Evolutionary conservation across 371 early-diverging fungal species (phyloP).

Genomic region (Catenaria anguillulae): DNA sequence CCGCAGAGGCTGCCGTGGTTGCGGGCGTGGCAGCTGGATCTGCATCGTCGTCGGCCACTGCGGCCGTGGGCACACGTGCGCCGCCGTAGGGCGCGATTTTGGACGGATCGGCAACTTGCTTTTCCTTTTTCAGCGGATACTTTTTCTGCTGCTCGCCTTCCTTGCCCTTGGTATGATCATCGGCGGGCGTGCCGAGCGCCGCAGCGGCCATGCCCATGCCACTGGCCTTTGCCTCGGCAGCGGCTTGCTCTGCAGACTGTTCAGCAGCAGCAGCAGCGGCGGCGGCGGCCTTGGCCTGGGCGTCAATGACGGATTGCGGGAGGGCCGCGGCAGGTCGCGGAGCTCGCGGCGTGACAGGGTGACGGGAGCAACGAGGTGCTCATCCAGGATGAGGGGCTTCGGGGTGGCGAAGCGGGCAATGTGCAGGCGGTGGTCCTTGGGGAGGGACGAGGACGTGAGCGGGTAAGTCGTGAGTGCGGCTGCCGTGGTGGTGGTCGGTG

Average conservation of each 20-base stretch:
- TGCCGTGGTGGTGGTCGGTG: too few relatives aligned
- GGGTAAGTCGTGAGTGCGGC: too few relatives aligned
- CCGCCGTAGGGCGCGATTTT: conserved; percentile 64
- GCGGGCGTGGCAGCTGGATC: too few relatives aligned
- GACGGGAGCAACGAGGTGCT: background rate
- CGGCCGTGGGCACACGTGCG: conserved; percentile 16
- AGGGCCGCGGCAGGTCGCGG: background rate
- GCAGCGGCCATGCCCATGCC: background rate
- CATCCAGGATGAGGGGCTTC: too few relatives aligned
- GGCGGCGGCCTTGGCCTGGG: background rate
- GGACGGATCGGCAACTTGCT: conserved; percentile 30
- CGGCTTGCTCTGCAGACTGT: too few relatives aligned
- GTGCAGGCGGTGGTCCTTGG: too few relatives aligned
- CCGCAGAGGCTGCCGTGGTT: too few relatives aligned
- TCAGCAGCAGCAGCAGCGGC: background rate
- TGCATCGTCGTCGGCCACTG: too few relatives aligned
- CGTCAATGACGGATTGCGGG: background rate
- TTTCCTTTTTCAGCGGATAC: background rate
- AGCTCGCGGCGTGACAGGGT: background rate
- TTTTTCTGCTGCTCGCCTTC: too few relatives aligned
- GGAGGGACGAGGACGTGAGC: too few relatives aligned
- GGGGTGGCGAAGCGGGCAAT: too few relatives aligned
- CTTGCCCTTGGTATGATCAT: background rate
- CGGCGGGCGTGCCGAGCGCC: background rate
- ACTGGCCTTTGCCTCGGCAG: too few relatives aligned